Percentiles rank a stretch among this genome's conserved stretches.
Conservation (phyloP, 371 early-diverging fungal species). For the Apophysomyces variabilis region DNA sequence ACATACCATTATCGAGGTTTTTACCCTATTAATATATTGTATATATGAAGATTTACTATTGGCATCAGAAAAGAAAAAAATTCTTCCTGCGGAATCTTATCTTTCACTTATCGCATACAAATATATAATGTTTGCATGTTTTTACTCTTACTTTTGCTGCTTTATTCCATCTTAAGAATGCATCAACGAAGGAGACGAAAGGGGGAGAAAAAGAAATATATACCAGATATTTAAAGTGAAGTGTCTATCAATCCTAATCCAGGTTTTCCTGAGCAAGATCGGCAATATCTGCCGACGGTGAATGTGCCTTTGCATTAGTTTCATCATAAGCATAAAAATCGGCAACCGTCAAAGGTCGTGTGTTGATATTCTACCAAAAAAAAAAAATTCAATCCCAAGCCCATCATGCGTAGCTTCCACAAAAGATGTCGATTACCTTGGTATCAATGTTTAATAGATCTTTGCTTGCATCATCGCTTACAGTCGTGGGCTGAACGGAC, state of each 20-base stretch:
- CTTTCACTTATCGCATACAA: neutral
- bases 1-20: neutral
- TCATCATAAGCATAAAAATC: conserved; percentile 66
- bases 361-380: conserved; percentile 45
- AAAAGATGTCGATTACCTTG: conserved; percentile 22
- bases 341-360: conserved; percentile 60
- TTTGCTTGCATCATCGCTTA: conserved; percentile 33
- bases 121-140: neutral
- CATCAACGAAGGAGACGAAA: neutral
- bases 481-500: conserved; percentile 36
- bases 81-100: neutral
- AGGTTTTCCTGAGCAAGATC: conserved; percentile 38
- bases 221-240: neutral
- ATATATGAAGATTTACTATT: too few species aligned
- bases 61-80: too few species aligned
- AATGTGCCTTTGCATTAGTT: conserved; percentile 41
- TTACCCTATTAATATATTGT: neutral
- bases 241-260: conserved; percentile 22
- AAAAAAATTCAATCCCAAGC: neutral
- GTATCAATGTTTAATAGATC: conserved; percentile 44
- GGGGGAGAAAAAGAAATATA: neutral
- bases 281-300: conserved; percentile 17
- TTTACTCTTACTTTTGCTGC: neutral
- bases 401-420: neutral
- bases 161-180: neutral